phyloP scores from a whole-genome alignment of 306 rosid species.

The Carpinus viminea region DNA sequence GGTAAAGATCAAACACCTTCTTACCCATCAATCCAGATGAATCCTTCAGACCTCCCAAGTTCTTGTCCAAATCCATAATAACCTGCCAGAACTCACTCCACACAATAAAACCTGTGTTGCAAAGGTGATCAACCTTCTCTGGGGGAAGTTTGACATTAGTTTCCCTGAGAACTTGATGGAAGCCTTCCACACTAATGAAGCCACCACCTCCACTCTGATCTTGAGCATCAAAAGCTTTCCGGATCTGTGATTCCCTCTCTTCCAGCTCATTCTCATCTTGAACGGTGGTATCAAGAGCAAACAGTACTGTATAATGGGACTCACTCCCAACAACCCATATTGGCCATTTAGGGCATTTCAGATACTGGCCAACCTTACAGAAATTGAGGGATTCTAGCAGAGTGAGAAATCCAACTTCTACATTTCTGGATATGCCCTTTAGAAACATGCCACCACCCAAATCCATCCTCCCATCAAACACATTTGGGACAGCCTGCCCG shows the following conservation, averaged over 20 bases:
- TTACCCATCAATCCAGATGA: constrained; percentile 95
- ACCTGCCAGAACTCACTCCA: constrained; percentile 99
- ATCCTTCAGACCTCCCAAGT: constrained; percentile 90
- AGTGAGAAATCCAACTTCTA: constrained; percentile 94
- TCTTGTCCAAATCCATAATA: constrained; percentile 81
- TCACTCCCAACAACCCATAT: constrained; percentile 97
- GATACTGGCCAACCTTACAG: constrained; percentile 85
- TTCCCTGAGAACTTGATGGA: constrained; percentile 77
- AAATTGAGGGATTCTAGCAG: constrained; percentile 84
- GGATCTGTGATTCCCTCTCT: constrained; percentile 84
- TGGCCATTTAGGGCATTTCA: constrained; percentile 93
- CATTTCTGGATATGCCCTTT: constrained; percentile 75
- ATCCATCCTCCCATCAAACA: constrained; percentile 92
- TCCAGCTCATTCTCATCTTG: constrained; percentile 96
- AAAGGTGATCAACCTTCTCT: constrained; percentile 76
- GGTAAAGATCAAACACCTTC: constrained; percentile 87
- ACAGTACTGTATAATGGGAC: constrained; percentile 90
- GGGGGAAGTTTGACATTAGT: constrained; percentile 62
- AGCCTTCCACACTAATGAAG: constrained; percentile 89
- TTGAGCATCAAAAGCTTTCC: constrained; percentile 87
- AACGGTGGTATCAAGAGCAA: constrained; percentile 74
- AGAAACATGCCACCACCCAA: constrained; percentile 91
- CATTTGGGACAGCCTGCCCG: constrained; percentile 91
- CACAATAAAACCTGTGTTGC: constrained; percentile 78
- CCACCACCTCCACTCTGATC: constrained; percentile 99